A percentile compares a stretch with the other conserved stretches of the same genome.
Conservation (phyloP, 1,284 basidiomycete species). For the Singerocomus inundabilis region DNA sequence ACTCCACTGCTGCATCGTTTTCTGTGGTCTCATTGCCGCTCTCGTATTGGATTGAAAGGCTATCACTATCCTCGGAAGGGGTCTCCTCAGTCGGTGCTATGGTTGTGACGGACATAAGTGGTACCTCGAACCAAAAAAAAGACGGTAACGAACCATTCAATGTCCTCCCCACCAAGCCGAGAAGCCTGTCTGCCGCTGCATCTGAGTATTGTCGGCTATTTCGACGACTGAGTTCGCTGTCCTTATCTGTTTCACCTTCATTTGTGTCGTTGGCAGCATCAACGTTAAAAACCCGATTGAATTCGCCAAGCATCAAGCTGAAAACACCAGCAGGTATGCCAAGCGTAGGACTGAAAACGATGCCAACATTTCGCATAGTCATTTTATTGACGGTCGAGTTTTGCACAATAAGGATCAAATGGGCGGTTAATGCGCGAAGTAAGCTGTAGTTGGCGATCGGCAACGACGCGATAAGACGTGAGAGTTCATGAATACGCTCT, state of each 20-base stretch:
- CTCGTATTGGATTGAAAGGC: conserved; percentile 62
- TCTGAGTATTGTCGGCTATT: conserved; percentile 80
- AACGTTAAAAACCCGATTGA: conserved; percentile 85
- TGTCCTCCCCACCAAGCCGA: conserved; percentile 68
- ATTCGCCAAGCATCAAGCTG: conserved; percentile 88
- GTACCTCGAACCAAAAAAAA: conserved; percentile 8
- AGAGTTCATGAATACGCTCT: conserved; percentile 86
- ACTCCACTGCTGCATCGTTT: conserved; percentile 52
- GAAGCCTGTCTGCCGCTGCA: conserved; percentile 72
- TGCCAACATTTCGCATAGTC: conserved; percentile 98
- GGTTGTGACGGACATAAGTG: conserved; percentile 11
- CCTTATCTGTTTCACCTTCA: conserved; percentile 35
- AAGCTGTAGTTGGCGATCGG: conserved; percentile 94
- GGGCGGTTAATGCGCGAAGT: conserved; percentile 90
- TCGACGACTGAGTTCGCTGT: conserved; percentile 49
- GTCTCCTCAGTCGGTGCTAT: conserved; percentile 55
- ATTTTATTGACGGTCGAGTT: conserved; percentile 94
- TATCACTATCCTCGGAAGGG: conserved; percentile 67
- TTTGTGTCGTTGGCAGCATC: conserved; percentile 44
- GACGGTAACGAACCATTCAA: conserved; percentile 51
- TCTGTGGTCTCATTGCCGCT: conserved; percentile 70
- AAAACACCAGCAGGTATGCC: conserved; percentile 95
- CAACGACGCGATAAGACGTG: conserved; percentile 80
- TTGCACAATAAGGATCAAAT: conserved; percentile 93
- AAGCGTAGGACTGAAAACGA: conserved; percentile 94